phyloP scores from a whole-genome alignment of 352 stramenopile species.

The Phytophthora aleatoria region DNA sequence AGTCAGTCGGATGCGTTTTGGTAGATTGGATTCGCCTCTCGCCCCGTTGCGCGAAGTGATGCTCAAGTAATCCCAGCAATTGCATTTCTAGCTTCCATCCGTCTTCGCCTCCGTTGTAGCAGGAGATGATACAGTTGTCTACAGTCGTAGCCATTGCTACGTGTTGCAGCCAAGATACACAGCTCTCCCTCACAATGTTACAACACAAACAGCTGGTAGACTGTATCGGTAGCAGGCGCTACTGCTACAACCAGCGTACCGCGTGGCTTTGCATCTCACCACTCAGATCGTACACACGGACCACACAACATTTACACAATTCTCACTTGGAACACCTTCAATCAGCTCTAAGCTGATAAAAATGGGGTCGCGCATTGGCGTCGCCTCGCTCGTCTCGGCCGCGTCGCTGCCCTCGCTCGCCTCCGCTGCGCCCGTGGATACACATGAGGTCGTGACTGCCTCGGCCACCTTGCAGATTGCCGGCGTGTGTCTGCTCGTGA shows the following conservation, averaged over 20 bases:
- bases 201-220: conserved; percentile 4
- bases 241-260: conserved; percentile 1
- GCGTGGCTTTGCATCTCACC: conserved; percentile 10
- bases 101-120: neutral
- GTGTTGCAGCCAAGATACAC: conserved; percentile 9
- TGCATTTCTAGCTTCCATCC: conserved; percentile 27
- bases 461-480: conserved; percentile 20
- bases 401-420: neutral
- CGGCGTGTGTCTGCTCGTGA: conserved; percentile 30
- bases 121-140: conserved; percentile 4
- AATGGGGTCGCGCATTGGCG: neutral
- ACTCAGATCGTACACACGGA: conserved; percentile 7
- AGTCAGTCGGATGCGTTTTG: conserved; percentile 34
- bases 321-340: conserved; percentile 4
- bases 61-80: conserved; percentile 42
- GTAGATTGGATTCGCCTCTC: conserved; percentile 35
- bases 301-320: neutral
- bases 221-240: conserved; percentile 12
- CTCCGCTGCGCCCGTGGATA: conserved; percentile 1
- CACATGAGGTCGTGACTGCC: neutral
- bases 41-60: conserved; percentile 20
- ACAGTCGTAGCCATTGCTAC: conserved; percentile 1
- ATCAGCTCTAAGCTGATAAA: neutral
- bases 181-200: conserved; percentile 8
- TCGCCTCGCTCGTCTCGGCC: neutral